Base-by-base conservation (phyloP, 345 rosid species). In the Euphorbia lathyris region DNA sequence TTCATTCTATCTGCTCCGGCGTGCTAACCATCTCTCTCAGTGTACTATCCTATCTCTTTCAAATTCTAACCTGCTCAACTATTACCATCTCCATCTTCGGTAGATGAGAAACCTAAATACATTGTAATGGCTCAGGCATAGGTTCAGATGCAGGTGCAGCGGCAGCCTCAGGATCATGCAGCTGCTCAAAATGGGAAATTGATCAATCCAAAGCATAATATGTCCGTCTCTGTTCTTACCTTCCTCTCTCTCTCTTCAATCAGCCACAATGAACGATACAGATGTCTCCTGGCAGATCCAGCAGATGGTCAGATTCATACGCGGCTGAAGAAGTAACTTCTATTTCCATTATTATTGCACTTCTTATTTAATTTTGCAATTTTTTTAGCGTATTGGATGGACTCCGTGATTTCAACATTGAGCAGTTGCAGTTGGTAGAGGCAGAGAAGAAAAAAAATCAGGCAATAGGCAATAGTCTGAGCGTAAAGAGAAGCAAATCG, bases 371-470 rank as follows among this genome's bases (percentile, higher is more conserved):
- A 14, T 25, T 58, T 29, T 30, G 42, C 22, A 30, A 4, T 59
- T 56, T 3, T 5, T 4, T 58, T 29, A 23, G 0, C 66, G 70
- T 5, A 22, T 55, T 25, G 57, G 25, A 14, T 20, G 2, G 58
- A 51, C 19, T 45, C 51, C 1, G 51, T 45, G 19, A 16, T 7
- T 92, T 96, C 91, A 92, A 96, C 76, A 96, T 96, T 62, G 96
- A 96, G 86, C 92, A 96, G 83, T 77, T 96, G 83, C 98, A 87
- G 77, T 72, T 92, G 42, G 90, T 90, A 72, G 99, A 96, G 76
- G 98, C 94, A 30, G 98, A 89, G 91, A 96, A 96, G 92, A n/a
- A 96, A 90, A 87, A 96, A 90, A 91, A 92, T 96, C 67, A n/a
- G n/a, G n/a, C n/a, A n/a, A n/a, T n/a, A 85, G 91, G 70, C 98